Percentiles rank a stretch among this genome's conserved stretches.
These are phyloP conservation scores for Periconia sp. DNA, from an alignment of 2,329 filamentous ascomycete species.

Conservation along the genomic window DNA sequence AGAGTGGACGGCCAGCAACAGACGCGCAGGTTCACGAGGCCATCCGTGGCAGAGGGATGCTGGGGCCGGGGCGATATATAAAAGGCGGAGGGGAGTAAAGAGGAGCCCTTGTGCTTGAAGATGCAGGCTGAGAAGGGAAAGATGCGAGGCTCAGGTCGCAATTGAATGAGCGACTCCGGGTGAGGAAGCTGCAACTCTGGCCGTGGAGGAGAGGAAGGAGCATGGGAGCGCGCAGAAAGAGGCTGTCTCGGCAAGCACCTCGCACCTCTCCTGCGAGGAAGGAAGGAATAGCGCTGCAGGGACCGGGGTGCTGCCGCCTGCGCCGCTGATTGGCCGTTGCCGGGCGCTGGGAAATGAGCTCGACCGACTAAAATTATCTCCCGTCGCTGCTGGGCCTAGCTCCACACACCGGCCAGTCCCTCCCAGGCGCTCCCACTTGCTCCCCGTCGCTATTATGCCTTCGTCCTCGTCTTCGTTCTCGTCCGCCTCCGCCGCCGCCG, in stretches of 20 bases:
- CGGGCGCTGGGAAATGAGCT: slow-evolving; percentile 34
- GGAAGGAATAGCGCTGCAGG: slow-evolving; percentile 19
- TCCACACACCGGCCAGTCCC: too few species aligned
- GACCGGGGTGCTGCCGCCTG: slow-evolving; percentile 18
- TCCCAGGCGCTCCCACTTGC: too few species aligned
- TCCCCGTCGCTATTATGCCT: too few species aligned
- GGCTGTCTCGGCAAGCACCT: slow-evolving; percentile 18
- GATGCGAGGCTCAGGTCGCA: slow-evolving; percentile 32
- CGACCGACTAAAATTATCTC: slow-evolving; percentile 35
- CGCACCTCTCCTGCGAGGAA: slow-evolving; percentile 16
- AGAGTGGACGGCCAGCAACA: slow-evolving; percentile 27
- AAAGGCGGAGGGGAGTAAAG: slow-evolving; percentile 23
- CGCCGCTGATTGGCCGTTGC: slow-evolving; percentile 30
- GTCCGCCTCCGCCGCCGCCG: background rate
- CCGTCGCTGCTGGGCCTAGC: too few species aligned
- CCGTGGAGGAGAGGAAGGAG: slow-evolving; percentile 32
- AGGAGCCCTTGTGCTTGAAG: slow-evolving; percentile 21
- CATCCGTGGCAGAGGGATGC: slow-evolving; percentile 31
- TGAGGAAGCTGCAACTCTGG: slow-evolving; percentile 43
- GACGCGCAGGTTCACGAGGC: slow-evolving; percentile 39
- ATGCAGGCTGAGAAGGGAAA: slow-evolving; percentile 31
- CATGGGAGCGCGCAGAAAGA: slow-evolving; percentile 24
- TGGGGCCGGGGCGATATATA: slow-evolving; percentile 13
- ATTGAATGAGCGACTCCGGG: slow-evolving; percentile 43
- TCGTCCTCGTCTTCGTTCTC: too few species aligned